Evolutionary conservation across 805 yeast genomes (phyloP).

Genomic region (Metschnikowia corniflorae): DNA sequence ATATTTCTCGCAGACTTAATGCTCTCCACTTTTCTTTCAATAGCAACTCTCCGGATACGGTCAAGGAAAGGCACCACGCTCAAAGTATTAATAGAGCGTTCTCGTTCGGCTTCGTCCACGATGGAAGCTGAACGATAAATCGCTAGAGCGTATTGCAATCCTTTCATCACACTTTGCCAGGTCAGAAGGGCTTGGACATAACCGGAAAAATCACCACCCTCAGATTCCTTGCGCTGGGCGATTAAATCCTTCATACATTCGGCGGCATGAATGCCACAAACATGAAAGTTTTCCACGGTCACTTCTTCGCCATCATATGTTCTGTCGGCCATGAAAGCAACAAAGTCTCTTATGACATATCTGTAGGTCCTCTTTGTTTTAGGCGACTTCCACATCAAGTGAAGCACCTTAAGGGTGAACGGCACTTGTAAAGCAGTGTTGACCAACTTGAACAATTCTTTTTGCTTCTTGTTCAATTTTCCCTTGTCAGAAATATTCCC

Average conservation of each 20-base stretch:
- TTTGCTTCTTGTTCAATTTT: not conserved
- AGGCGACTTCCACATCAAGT: not conserved
- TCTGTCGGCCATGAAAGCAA: constrained; percentile 2
- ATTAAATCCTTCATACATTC: not conserved
- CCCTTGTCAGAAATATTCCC: not conserved
- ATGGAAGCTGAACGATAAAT: not conserved
- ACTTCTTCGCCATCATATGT: not conserved
- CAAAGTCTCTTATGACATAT: constrained; percentile 4
- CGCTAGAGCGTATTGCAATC: not conserved
- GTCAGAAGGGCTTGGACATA: not conserved
- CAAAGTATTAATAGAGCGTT: not conserved
- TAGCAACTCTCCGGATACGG: not conserved
- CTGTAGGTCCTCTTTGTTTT: constrained; percentile 1
- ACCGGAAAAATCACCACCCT: not conserved
- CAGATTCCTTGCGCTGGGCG: not conserved
- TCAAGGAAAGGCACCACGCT: not conserved
- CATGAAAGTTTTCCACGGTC: not conserved
- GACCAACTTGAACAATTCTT: not conserved
- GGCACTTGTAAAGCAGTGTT: not conserved
- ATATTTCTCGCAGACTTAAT: not conserved
- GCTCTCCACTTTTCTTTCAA: not conserved
- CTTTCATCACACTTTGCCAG: not conserved
- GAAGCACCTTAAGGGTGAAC: too few relatives aligned
- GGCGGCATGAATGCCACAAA: not conserved
- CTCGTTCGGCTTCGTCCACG: not conserved